phyloP scores from a whole-genome alignment of 495 filamentous ascomycete species.

The Aspergillus hancockii region DNA sequence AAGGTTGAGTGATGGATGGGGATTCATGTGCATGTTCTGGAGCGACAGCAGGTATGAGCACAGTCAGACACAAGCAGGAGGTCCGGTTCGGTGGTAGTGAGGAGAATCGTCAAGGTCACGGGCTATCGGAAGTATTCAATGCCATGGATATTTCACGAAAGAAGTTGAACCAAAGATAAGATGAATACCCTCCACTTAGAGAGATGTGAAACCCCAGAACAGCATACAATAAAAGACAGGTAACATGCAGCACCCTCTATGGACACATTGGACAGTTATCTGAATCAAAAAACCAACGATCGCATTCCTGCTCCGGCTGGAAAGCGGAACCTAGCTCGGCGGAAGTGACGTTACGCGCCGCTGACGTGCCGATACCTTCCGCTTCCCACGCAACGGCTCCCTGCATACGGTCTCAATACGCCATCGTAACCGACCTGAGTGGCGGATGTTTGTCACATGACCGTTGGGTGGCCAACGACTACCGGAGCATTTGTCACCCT shows the following conservation, averaged over 20 bases:
- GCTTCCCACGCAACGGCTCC: slow-evolving; percentile 5
- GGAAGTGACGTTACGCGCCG: slow-evolving; percentile 26
- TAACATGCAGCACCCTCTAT: slow-evolving; percentile 5
- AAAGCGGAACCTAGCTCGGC: slow-evolving; percentile 16
- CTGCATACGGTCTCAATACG: slow-evolving; percentile 25
- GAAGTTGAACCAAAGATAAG: slow-evolving; percentile 2
- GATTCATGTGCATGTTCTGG: slow-evolving; percentile 34
- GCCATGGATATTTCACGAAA: slow-evolving; percentile 17
- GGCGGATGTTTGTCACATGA: slow-evolving; percentile 10
- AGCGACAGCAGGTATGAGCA: slow-evolving; percentile 33
- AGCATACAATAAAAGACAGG: neutral
- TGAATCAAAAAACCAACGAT: slow-evolving; percentile 12
- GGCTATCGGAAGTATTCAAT: slow-evolving; percentile 35
- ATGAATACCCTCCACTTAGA: neutral
- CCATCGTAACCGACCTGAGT: slow-evolving; percentile 21
- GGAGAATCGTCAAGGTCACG: slow-evolving; percentile 25
- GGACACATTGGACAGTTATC: neutral
- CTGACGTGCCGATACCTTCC: slow-evolving; percentile 45
- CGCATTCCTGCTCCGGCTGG: slow-evolving; percentile 22
- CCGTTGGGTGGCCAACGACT: slow-evolving; percentile 12
- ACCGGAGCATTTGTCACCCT: slow-evolving; percentile 6
- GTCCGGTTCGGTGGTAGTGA: slow-evolving; percentile 11
- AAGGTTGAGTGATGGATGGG: slow-evolving; percentile 10
- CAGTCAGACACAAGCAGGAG: slow-evolving; percentile 5
- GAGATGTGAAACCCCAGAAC: neutral